These are phyloP conservation scores for Metarhizium anisopliae DNA, from an alignment of 2,329 filamentous ascomycete species.

Conservation along the genomic window DNA sequence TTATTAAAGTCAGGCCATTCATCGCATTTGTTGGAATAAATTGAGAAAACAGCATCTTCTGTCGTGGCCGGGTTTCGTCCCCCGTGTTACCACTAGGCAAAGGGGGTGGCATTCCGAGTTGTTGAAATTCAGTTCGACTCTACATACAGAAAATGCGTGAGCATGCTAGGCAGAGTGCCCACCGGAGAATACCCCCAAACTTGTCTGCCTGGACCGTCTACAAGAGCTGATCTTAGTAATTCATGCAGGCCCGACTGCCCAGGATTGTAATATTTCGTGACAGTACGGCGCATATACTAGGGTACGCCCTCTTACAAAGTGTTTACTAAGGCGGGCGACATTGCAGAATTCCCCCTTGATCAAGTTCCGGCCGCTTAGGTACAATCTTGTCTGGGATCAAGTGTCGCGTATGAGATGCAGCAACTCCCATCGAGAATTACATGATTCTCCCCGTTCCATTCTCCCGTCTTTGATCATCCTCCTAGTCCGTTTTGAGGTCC, in stretches of 20 bases:
- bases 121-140: not conserved
- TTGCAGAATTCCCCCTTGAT: not conserved
- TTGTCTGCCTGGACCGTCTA: not conserved
- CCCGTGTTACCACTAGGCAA: slow-evolving; percentile 4
- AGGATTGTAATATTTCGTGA: not conserved
- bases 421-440: not conserved
- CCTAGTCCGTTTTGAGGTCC: not conserved
- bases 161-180: not conserved
- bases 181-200: not conserved
- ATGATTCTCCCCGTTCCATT: not conserved
- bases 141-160: not conserved
- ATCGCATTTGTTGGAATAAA: not conserved
- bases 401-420: not conserved
- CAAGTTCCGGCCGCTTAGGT: not conserved
- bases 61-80: slow-evolving; percentile 3
- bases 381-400: not conserved
- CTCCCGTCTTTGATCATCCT: not conserved
- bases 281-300: not conserved
- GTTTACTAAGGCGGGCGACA: not conserved
- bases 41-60: slow-evolving; percentile 2
- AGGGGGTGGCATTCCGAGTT: not conserved
- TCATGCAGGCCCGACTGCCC: not conserved
- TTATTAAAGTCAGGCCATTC: slow-evolving; percentile 7
- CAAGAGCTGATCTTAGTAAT: not conserved
- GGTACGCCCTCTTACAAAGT: not conserved